Conservation (phyloP, 2,329 filamentous ascomycete genomes). For the Blumeria hordei region DNA sequence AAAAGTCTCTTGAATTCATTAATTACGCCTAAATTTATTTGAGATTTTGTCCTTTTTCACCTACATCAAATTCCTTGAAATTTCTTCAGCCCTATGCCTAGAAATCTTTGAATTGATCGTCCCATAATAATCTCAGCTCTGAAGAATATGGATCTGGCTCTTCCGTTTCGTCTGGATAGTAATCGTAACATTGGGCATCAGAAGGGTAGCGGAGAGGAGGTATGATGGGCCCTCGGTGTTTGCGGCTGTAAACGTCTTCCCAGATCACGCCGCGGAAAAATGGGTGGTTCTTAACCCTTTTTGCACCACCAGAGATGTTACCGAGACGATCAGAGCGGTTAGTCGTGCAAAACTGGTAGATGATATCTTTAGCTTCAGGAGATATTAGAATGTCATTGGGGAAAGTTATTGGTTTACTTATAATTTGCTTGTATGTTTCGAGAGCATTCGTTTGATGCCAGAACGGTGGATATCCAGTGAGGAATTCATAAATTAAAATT, state of each 20-base stretch:
- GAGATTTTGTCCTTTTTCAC: neutral
- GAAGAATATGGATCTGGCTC: constrained; percentile 41
- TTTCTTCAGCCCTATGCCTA: constrained; percentile 15
- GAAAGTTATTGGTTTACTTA: constrained; percentile 54
- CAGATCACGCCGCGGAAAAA: constrained; percentile 55
- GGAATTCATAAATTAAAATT: constrained; percentile 63
- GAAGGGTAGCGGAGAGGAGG: constrained; percentile 49
- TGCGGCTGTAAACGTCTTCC: constrained; percentile 43
- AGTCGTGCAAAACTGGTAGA: constrained; percentile 51
- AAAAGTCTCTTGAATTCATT: too few species aligned
- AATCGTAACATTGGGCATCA: constrained; percentile 61
- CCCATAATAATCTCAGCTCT: constrained; percentile 44
- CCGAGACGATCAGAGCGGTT: constrained; percentile 57
- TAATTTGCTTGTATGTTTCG: constrained; percentile 71
- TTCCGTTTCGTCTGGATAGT: constrained; percentile 54
- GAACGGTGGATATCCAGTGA: constrained; percentile 67
- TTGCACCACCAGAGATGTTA: constrained; percentile 52
- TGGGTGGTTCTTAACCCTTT: constrained; percentile 46
- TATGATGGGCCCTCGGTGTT: constrained; percentile 44
- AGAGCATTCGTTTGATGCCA: constrained; percentile 62
- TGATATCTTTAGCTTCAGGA: constrained; percentile 46
- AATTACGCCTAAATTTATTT: neutral
- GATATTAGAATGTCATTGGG: constrained; percentile 40
- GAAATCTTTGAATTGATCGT: constrained; percentile 48
- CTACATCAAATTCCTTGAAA: neutral